Base-by-base conservation (phyloP, 768 basidiomycete genomes). In the Naganishia randhawae region DNA sequence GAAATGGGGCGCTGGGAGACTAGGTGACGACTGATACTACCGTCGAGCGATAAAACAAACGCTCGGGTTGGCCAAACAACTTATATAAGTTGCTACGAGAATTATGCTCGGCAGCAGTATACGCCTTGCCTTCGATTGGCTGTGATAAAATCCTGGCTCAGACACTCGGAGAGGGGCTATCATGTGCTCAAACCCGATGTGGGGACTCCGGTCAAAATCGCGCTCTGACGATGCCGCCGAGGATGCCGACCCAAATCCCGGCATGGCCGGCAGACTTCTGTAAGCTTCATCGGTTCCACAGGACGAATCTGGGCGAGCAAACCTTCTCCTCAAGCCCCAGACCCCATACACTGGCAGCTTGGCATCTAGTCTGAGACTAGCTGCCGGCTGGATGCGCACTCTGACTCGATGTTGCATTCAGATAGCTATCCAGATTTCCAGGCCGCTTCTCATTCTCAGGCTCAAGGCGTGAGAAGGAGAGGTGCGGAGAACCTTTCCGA, bases 181-280 rank as follows among this genome's bases (percentile, higher is more conserved):
- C 57, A 61, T 61, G 57, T 61, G 57, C 37, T 5, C 22, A 55
- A 54, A 14, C 33, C 3, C 5, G 39, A 29, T 61, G 57, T 41
- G 57, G 57, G 55, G 57, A 61, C 57, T 61, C 57, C 57, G 57
- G 57, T 61, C 22, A 41, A 61, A 61, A 29, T 61, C 57, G 57
- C 57, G 57, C 57, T 61, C 25, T 39, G 27, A 39, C 37, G 39
- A 42, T 61, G 57, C 57, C 57, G 57, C 57, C 39, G 5, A 39
- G 3, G 31, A 61, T 61, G 57, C 57, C 57, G 57, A 61, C 39
- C n/a, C 9, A n/a, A 25, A 41, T 61, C 39, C 25, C 57, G 57
- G 57, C 57, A 61, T n/a, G 57, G 37, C 29, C 37, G 57, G 35
- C 37, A 39, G 37, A 25, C 13, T 13, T n/a, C 29, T 17, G 22